phyloP scores from a whole-genome alignment of 2,329 filamentous ascomycete genomes.

The Fusarium veterinarium region DNA sequence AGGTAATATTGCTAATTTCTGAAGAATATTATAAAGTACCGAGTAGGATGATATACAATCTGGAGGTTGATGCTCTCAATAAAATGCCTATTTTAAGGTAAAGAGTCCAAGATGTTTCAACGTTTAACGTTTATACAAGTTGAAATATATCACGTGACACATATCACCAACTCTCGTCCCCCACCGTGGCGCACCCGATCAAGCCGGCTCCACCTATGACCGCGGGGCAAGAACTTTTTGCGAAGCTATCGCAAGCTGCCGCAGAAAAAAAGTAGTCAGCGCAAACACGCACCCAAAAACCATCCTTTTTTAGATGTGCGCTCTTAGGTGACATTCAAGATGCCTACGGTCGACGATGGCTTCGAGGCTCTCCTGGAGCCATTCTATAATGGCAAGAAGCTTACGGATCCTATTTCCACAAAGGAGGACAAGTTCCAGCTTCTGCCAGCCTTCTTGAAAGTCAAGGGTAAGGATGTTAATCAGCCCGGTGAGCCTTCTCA shows the following conservation, averaged over 20 bases:
- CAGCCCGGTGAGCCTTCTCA: not conserved
- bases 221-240: constrained; percentile 50
- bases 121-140: not conserved
- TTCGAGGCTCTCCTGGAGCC: constrained; percentile 75
- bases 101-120: not conserved
- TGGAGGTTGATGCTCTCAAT: not conserved
- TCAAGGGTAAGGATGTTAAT: constrained; percentile 73
- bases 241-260: constrained; percentile 46
- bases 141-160: constrained; percentile 32
- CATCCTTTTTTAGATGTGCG: constrained; percentile 46
- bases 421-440: constrained; percentile 95
- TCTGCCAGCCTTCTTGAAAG: constrained; percentile 95
- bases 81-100: not conserved
- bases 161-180: constrained; percentile 43
- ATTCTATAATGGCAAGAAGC: constrained; percentile 75
- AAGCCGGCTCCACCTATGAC: constrained; percentile 43
- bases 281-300: constrained; percentile 24
- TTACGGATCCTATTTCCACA: constrained; percentile 72
- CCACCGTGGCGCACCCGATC: constrained; percentile 42
- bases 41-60: not conserved
- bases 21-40: not conserved
- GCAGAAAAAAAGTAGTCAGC: constrained; percentile 38
- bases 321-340: constrained; percentile 52
- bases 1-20: not conserved
- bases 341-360: constrained; percentile 69